Base-by-base conservation (phyloP, 106 monocot genomes). In the Platanthera guangdongensis region DNA sequence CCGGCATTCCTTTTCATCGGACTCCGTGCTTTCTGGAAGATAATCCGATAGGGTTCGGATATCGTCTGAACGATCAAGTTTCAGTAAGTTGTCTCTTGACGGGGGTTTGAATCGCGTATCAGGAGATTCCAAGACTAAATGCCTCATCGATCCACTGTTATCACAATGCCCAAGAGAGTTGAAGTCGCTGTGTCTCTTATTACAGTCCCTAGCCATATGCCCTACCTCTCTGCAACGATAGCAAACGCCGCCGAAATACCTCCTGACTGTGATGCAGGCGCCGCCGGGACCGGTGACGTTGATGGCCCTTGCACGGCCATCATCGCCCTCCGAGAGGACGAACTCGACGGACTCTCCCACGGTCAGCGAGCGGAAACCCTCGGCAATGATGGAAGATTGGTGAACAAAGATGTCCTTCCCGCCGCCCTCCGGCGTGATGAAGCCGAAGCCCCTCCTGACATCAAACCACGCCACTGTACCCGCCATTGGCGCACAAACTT, bases 381-480 rank as follows among this genome's bases (percentile, higher is more conserved):
- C 77, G 45, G 62, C 16, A 15, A 32, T 67, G 67, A 84, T 80
- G 5, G 80, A 57, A 9, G 71, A 71, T 72, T 80, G 80, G 76
- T 84, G 84, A 21, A 84, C 80, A 80, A 84, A 84, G 76, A 84
- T 69, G 21, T 28, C 39, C 39, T 39, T 39, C 39, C 39, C 39
- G 39, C 39, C 39, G 39, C 39, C 83, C 15, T 79, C 79, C 1
- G 84, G 80, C 25, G 72, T 19, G 71, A 84, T 84, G 84, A 84
- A 84, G 4, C 84, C 84, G 51, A 76, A 84, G 8, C 84, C 84
- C 80, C 76, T 84, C 51, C 16, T 4, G 16, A 57, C 72, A 22
- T 30, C 76, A 76, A 84, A 84, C 80, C 84, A 80, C 60, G 60
- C 77, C 76, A 84, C 84, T 15, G 28, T 76, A 28, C 84, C 84